Base-by-base conservation (phyloP, 345 rosid species). In the Eucalyptus victrix region DNA sequence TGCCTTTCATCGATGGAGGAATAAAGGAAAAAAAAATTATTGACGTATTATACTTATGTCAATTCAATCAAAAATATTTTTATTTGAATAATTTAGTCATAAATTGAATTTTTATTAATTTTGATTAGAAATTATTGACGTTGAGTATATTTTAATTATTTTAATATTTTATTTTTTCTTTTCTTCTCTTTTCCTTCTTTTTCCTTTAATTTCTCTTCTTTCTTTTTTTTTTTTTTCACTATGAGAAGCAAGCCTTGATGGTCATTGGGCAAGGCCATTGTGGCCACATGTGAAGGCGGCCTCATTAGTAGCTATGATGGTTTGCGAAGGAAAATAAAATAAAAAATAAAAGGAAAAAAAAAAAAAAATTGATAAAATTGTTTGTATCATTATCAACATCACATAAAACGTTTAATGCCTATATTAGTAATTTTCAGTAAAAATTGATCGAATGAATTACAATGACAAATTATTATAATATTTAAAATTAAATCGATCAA, bases 31-130 rank as follows among this genome's bases (percentile, higher is more conserved):
- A 44, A 44, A 45, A 45, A 10, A 10, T 45, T 10, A 45, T 45
- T 3, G 12, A 3, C 0, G 0, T 60, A 26, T 28, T 60, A 60
- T 28, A 60, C 3, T 12, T 12, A 1, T 4, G 0, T 8, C 2
- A 53, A 8, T 8, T 53, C 2, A 65, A 7, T 24, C 0, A 0
- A 4, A 10, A 56, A 24, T 0, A 9, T 24, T 24, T 10, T 10
- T 23, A 24, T 56, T 56, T 56, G 3, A 0, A 23, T 10, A 56
- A 56, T 56, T 9, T 56, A 5, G 1, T 1, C 7, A 24, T 24
- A 56, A 56, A 9, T 56, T 56, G 30, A 56, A 1, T 0, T 56
- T 24, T 56, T 24, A 56, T 23, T 56, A 56, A 56, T 56, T 24
- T 24, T 56, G 6, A 0, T 26, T 9, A 56, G 6, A 56, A 26